These are phyloP conservation scores for Helianthus annuus DNA, from an alignment of 129 eudicot genomes.

Conservation along the genomic window HanXRQr2.0-SUNRISE NC_035435.2:71775692-71776191, in stretches of 20 bases:
- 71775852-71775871: not conserved
- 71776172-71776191: constrained; percentile 67
- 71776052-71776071: not conserved
- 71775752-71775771: constrained; percentile 76
- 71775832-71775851: not conserved
- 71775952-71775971: constrained; percentile 48
- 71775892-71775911: not conserved
- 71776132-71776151: constrained; percentile 69
- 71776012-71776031: constrained; percentile 52
- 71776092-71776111: not conserved
- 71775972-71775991: constrained; percentile 52
- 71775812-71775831: constrained; percentile 46
- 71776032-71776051: not conserved
- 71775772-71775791: constrained; percentile 77
- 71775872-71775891: not conserved
- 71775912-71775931: constrained; percentile 64
- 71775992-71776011: constrained; percentile 46
- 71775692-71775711: not conserved
- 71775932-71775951: constrained; percentile 52
- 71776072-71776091: not conserved
- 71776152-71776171: constrained; percentile 70
- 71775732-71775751: constrained; percentile 58
- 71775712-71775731: constrained; percentile 34
- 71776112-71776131: constrained; percentile 50
- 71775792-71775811: constrained; percentile 63